Evolutionary conservation across 139 green algal genomes (phyloP), one percentile per base, ranked within the genome.

Genomic region (Chlorella sp.): DNA sequence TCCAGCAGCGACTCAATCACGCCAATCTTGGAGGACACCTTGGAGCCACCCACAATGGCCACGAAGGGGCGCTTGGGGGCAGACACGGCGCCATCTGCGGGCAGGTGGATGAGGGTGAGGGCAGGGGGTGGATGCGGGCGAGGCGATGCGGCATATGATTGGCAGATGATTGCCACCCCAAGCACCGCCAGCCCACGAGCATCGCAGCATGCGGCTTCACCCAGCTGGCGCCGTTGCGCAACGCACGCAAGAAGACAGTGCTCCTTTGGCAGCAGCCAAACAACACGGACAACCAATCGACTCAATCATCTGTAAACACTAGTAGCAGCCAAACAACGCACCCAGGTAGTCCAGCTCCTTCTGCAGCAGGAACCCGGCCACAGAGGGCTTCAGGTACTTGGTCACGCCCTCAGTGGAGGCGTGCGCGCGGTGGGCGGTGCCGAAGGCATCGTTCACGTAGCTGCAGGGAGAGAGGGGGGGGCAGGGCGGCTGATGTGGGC

Each of bases 371-470:
- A 92, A 89, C 78, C 90, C 90, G 51, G 90, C 90, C 54, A 93
- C 88, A 38, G 82, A 87, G 34, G 84, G 86, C 20, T 32, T 91
- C 77, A 98, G 89, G 92, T 90, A 96, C 92, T 98, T 97, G 86
- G 97, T 98, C 34, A 99, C 95, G 48, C 97, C 97, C 90, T 98
- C 97, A 41, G 97, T 99, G 80, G 97, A 99, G 80, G 95, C 93
- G 88, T 99, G 97, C 17, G 97, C 97, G 84, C 97, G 95, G 94
- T 99, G 97, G 38, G 97, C 97, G 78, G 97, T 99, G 87, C 97
- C 97, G 86, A 99, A 99, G 48, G 97, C 97, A 80, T 99, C 97
- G 91, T 99, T 99, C 38, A 99, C 97, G 87, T 95, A 99, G 95
- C 96, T 80, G 73, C 73, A 44, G 44, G 26, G 36, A 0, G 43